Base-by-base conservation (phyloP, 2,329 filamentous ascomycete species). In the Didymella sp. region DNA sequence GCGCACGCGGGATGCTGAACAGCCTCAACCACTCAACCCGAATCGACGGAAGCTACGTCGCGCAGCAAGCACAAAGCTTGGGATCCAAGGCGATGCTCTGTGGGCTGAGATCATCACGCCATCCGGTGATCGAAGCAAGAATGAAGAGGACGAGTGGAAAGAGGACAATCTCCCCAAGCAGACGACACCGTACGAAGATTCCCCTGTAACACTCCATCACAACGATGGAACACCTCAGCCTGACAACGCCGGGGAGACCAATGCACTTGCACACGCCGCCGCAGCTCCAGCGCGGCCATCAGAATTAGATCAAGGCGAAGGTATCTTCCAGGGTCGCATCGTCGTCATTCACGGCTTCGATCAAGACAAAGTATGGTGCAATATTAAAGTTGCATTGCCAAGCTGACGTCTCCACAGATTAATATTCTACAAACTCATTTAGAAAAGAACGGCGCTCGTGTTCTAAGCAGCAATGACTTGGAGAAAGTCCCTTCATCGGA, bases 21-120 rank as follows among this genome's bases (percentile, higher is more conserved):
- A 70, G n/a, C 56, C 45, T 37, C 63, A 67, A 25, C 44, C 64
- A 3, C 74, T 76, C 12, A 87, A 89, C 4, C 67, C 70, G 4
- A 66, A 66, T 24, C 86, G 86, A 60, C 85, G 92, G 63, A 98
- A 97, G 78, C 78, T 99, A 63, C 87, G 95, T 64, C 89, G 93
- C 68, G 92, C 91, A 6, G 90, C 93, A 21, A 97, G 93, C 75
- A 87, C 89, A 71, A 94, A 92, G 73, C 80, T 98, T 28, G 88
- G 84, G 56, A 89, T 84, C 46, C 92, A 97, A 69, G 89, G 88
- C 64, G 87, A 93, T 67, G 87, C 86, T 25, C 83, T 98, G n/a
- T 98, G 94, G 94, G 89, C 89, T 5, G 91, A 96, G 67, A 96
- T 99, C 57, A 84, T 95, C 22, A 87, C 69, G 40, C 70, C 61